A percentile compares a stretch with the other conserved stretches of the same genome.
Conservation (phyloP, 1,139 yeast species). For the Debaryomyces subglobosus region DNA sequence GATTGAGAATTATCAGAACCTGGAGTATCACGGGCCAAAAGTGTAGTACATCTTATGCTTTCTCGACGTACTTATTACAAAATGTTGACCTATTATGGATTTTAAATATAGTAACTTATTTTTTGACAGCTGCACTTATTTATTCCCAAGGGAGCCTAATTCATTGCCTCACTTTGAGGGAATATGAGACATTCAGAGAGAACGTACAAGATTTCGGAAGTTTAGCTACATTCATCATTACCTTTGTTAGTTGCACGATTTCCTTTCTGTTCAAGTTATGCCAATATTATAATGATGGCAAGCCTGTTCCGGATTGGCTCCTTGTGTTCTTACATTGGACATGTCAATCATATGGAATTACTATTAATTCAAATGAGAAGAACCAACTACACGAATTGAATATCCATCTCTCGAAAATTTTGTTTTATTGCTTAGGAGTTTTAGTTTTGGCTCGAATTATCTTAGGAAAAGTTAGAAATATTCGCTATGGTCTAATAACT, state of each 20-base stretch:
- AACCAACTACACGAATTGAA: conserved; percentile 29
- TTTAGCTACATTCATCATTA: conserved; percentile 39
- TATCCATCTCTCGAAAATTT: conserved; percentile 31
- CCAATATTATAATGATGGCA: conserved; percentile 59
- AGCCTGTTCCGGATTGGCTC: conserved; percentile 45
- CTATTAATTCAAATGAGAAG: conserved; percentile 15
- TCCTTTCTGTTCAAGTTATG: conserved; percentile 61
- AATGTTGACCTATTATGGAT: conserved; percentile 50
- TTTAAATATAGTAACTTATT: conserved; percentile 46
- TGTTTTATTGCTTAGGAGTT: conserved; percentile 25
- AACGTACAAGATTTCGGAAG: conserved; percentile 26
- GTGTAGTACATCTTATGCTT: conserved; percentile 46
- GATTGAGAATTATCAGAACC: conserved; percentile 67
- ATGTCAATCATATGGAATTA: conserved; percentile 26
- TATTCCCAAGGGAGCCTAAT: conserved; percentile 34
- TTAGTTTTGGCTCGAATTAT: conserved; percentile 28
- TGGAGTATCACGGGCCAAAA: conserved; percentile 96
- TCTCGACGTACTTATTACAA: conserved; percentile 49
- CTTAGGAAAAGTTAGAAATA: conserved; percentile 27
- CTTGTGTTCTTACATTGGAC: conserved; percentile 34
- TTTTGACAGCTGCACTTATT: conserved; percentile 23
- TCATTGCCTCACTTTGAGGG: conserved; percentile 15
- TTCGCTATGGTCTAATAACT: conserved; percentile 33
- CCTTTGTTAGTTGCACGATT: conserved; percentile 41
- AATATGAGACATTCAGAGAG: conserved; percentile 5